Percentiles rank a stretch among this genome's conserved stretches.
These are phyloP conservation scores for Thoreauomyces humboldtii DNA, from an alignment of 192 early-diverging fungal genomes.

Conservation along the genomic window DNA sequence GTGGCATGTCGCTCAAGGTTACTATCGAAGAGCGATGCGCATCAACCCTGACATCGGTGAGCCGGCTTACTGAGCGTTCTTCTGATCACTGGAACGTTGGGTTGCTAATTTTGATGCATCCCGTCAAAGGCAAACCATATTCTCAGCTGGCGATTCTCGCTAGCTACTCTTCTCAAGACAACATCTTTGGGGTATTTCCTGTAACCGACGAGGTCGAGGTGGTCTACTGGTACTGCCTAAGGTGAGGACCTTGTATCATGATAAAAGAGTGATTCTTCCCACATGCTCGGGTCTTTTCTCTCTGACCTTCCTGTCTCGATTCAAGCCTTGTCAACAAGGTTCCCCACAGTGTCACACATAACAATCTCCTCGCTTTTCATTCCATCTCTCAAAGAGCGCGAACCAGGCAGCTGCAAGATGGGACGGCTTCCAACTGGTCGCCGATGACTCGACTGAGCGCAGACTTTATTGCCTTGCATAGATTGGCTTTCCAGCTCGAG, in stretches of 20 bases:
- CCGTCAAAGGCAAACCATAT: constrained; percentile 34
- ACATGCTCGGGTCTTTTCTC: no score
- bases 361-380: constrained; percentile 26
- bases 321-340: constrained; percentile 28
- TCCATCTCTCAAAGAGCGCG: no score
- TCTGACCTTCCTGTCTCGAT: no score
- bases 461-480: background rate
- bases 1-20: background rate
- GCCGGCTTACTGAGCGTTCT: background rate
- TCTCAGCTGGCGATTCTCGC: constrained; percentile 43
- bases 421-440: constrained; percentile 19
- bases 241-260: no score
- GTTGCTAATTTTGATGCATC: background rate
- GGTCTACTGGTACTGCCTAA: constrained; percentile 43
- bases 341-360: constrained; percentile 31
- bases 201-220: no score
- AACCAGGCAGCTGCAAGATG: no score
- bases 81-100: background rate
- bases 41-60: constrained; percentile 23
- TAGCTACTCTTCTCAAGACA: constrained; percentile 22
- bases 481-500: constrained; percentile 9
- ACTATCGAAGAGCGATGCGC: constrained; percentile 22
- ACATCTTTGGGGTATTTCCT: no score
- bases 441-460: background rate
- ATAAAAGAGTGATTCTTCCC: no score